Percentiles rank a stretch among this genome's conserved stretches.
Conservation (phyloP, 2,329 filamentous ascomycete genomes). For the Sporothrix globosa region DNA sequence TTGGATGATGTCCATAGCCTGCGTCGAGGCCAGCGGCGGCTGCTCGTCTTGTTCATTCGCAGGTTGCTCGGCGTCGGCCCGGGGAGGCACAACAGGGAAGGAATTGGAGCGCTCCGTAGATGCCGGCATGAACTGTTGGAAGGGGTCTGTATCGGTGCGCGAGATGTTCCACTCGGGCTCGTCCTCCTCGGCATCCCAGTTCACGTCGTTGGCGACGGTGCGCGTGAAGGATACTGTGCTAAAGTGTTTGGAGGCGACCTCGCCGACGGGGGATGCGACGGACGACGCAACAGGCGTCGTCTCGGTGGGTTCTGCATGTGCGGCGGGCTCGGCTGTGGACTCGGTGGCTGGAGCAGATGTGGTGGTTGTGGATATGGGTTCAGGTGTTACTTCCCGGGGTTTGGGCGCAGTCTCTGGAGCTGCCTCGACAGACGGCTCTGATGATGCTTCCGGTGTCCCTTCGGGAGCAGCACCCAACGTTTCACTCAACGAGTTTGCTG, state of each 20-base stretch:
- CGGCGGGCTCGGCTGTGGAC: not conserved
- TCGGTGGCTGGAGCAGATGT: not conserved
- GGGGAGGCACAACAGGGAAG: conserved; percentile 60
- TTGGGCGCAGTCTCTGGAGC: not conserved
- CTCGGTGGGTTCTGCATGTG: not conserved
- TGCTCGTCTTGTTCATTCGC: not conserved
- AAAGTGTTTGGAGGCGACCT: conserved; percentile 52
- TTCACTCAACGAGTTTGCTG: not conserved
- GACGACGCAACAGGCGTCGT: conserved; percentile 11
- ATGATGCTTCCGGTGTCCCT: not conserved
- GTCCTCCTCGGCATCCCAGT: conserved; percentile 60
- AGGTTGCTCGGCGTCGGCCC: conserved; percentile 37
- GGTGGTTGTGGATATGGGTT: conserved; percentile 13
- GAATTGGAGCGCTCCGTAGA: conserved; percentile 63
- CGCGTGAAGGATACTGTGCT: conserved; percentile 67
- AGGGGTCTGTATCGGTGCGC: conserved; percentile 59
- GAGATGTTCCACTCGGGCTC: conserved; percentile 61
- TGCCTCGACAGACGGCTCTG: not conserved
- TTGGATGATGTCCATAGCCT: conserved; percentile 58
- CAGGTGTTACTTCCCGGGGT: conserved; percentile 9
- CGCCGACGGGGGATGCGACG: conserved; percentile 5
- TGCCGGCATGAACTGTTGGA: conserved; percentile 61
- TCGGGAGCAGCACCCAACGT: not conserved
- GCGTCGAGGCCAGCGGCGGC: conserved; percentile 51
- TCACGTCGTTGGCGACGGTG: conserved; percentile 65